Conservation (phyloP, 345 rosid genomes). For the Salix exigua region DNA sequence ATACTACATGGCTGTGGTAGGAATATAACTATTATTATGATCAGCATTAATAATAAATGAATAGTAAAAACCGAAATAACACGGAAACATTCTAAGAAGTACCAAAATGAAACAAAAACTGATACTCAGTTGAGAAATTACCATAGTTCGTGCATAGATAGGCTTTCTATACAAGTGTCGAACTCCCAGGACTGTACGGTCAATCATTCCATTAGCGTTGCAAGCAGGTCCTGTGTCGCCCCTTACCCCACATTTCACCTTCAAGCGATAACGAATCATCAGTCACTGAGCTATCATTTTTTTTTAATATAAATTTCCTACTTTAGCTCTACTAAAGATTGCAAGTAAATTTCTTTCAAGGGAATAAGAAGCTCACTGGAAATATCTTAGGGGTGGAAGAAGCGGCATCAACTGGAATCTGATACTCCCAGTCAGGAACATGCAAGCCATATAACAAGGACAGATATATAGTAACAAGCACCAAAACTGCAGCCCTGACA, state of each 20-base stretch:
- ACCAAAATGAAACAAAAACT: constrained; percentile 4
- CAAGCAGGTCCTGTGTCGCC: constrained; percentile 86
- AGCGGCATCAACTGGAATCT: constrained; percentile 42
- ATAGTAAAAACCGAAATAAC: not conserved
- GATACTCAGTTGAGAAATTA: constrained; percentile 15
- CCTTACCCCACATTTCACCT: constrained; percentile 76
- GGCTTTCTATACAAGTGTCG: constrained; percentile 70
- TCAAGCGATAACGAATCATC: constrained; percentile 11
- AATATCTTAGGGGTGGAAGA: constrained; percentile 37
- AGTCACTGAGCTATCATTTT: not conserved
- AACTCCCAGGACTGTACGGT: constrained; percentile 61
- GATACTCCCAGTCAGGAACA: constrained; percentile 79
- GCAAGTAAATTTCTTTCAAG: not conserved
- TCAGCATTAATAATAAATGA: not conserved
- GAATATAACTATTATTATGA: constrained; percentile 4
- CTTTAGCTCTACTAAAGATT: not conserved
- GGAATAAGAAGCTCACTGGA: constrained; percentile 37
- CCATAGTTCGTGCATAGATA: constrained; percentile 58
- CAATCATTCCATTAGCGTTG: constrained; percentile 81
- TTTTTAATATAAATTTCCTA: not conserved
- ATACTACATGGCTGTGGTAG: constrained; percentile 65
- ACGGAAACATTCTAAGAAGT: not conserved
- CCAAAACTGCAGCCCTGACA: constrained; percentile 53
- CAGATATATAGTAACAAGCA: constrained; percentile 45
- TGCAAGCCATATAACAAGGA: constrained; percentile 58